Base-by-base conservation (phyloP, 352 stramenopile species). In the Globisporangium spinosum region DNA sequence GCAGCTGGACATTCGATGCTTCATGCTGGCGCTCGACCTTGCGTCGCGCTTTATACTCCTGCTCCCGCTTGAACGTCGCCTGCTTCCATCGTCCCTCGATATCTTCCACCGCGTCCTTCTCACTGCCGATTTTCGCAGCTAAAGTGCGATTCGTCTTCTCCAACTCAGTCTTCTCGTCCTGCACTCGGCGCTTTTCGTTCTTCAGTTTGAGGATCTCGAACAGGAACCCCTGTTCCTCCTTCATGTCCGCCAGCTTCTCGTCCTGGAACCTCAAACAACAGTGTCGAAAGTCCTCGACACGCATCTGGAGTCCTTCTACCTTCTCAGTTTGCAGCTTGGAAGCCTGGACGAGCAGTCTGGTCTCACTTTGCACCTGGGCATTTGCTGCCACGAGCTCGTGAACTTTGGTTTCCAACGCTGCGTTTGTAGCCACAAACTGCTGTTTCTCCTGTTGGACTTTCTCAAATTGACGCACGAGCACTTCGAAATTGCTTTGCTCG, bases 401-500 rank as follows among this genome's bases (percentile, higher is more conserved):
- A 17, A 66, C 9, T 34, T 65, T 38, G 10, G 22, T 25, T 3
- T 65, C 56, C 8, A 65, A 53, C 3, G 15, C 25, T 15, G 8
- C 12, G 2, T 1, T 35, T 7, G 23, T 20, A 1, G 22, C 38
- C 6, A 27, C 13, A 23, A 15, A 34, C 9, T 65, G 51, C 45
- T 25, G 15, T 62, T 76, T 76, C 3, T 85, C 74, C 12, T 73
- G 69, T 47, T 85, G 68, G 2, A 70, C 34, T 69, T 80, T 73
- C 47, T 91, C 83, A 15, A 91, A 73, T 51, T 91, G 83, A 38
- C 74, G 68, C 23, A 89, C 83, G 12, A 93, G 64, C 10, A 91
- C 67, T 3, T 79, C 74, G 56, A 91, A 93, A 63, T 89, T 90
- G 25, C 69, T 79, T 51, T 93, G 83, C 40, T 93, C 85, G 0